Evolutionary conservation across 2,329 filamentous ascomycete genomes (phyloP), one percentile per base, ranked within the genome.

Genomic region (Fusarium sp.): DNA sequence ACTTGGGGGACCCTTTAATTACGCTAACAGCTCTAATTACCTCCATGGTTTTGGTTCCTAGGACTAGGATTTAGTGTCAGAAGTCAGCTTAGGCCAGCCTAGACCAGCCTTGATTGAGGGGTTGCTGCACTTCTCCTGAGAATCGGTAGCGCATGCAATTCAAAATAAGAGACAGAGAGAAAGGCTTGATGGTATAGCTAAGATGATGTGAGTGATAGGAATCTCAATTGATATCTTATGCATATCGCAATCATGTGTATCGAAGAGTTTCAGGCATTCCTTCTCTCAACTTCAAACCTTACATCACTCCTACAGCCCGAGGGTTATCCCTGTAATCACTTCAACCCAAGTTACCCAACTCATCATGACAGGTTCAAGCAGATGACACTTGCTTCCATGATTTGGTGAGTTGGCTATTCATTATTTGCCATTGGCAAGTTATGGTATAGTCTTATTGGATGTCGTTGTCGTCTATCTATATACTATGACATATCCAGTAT

Each of bases 1-100:
- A 56, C 46, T 56, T 52, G 43, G 39, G 48, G 57, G 56, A 60
- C 66, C 66, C 66, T 70, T 69, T 64, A 69, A 69, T 69, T 64
- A 70, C 66, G 45, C 40, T 64, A 64, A 56, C 20, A 40, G 58
- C 37, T 58, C 51, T 64, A 67, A 65, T 65, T 55, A 62, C 62
- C 50, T 41, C 51, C 56, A 68, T 53, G 23, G 39, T 41, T 50
- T 46, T 30, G 15, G 27, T 30, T 53, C 47, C n/a, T 63, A 32
- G 32, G 13, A 48, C 45, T 49, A 49, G 61, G 55, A 37, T 56
- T 40, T 55, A 33, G 30, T 15, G 30, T 15, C 14, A 33, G 14
- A 33, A 15, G 27, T 11, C 25, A 27, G 25, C 25, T 35, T 23
- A 23, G 23, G 23, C 23, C 13, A 17, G 32, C 32, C 32, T 35